Evolutionary conservation across 2,329 filamentous ascomycete species (phyloP).

Genomic region (Colletotrichum liriopes): DNA sequence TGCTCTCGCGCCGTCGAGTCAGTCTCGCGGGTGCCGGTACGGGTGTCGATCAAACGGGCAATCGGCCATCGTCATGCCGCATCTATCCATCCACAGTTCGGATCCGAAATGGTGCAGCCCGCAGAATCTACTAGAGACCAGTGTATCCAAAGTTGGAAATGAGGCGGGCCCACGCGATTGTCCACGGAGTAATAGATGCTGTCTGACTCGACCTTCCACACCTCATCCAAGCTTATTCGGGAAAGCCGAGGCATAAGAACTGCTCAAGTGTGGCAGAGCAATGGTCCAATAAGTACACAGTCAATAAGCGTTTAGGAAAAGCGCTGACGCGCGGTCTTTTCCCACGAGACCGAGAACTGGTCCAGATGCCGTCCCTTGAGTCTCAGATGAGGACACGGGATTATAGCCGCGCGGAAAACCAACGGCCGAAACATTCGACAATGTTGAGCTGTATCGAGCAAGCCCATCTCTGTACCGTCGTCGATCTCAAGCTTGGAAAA

Average conservation of each 20-base stretch:
- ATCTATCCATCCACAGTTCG: conserved; percentile 21
- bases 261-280: not conserved
- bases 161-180: conserved; percentile 3
- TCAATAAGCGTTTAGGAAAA: not conserved
- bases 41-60: conserved; percentile 36
- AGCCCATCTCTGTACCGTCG: not conserved
- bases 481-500: not conserved
- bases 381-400: not conserved
- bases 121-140: conserved; percentile 16
- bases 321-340: not conserved
- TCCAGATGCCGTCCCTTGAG: not conserved
- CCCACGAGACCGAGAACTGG: not conserved
- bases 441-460: not conserved
- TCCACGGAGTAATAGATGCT: not conserved
- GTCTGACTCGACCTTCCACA: conserved; percentile 21
- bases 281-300: too few relatives aligned
- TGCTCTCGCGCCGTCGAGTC: conserved; percentile 21
- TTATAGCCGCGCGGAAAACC: not conserved
- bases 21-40: conserved; percentile 15
- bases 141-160: conserved; percentile 12
- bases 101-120: conserved; percentile 30
- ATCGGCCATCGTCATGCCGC: conserved; percentile 19
- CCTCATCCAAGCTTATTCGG: conserved; percentile 17
- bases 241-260: conserved; percentile 12
- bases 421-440: not conserved